Conservation (phyloP, 495 filamentous ascomycete genomes). For the Aspergillus olivimuriae region DNA sequence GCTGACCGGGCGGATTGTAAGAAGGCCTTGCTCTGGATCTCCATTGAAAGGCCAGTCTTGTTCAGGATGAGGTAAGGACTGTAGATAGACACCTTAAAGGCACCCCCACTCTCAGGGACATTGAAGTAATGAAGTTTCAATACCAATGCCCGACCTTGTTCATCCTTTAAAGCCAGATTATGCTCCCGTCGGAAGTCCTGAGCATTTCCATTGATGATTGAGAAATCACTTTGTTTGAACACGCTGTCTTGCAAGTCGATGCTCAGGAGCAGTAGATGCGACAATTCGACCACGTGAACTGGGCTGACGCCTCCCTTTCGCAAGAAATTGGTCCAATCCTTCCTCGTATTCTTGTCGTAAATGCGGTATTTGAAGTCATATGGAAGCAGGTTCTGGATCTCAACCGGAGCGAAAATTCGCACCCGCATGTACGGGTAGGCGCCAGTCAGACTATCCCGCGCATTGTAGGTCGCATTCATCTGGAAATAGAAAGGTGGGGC, state of each 20-base stretch:
- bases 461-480: conserved; percentile 76
- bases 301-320: conserved; percentile 94
- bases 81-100: conserved; percentile 91
- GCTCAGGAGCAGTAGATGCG: conserved; percentile 85
- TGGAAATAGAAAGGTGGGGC: conserved; percentile 92
- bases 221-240: conserved; percentile 92
- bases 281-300: conserved; percentile 92
- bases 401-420: conserved; percentile 82
- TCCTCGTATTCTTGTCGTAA: conserved; percentile 94
- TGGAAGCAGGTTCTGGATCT: conserved; percentile 89
- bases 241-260: conserved; percentile 93
- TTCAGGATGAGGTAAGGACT: conserved; percentile 92
- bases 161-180: conserved; percentile 73
- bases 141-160: conserved; percentile 67
- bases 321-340: conserved; percentile 98
- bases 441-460: conserved; percentile 69
- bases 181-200: conserved; percentile 85
- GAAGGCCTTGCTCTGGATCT: conserved; percentile 83
- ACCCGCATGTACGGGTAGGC: conserved; percentile 93
- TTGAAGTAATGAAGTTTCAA: conserved; percentile 90
- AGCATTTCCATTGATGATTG: conserved; percentile 86
- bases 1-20: conserved; percentile 74
- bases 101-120: conserved; percentile 86
- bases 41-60: conserved; percentile 85
- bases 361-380: conserved; percentile 99